These are phyloP conservation scores for Zasmidium citrigriseum DNA, from an alignment of 2,329 filamentous ascomycete genomes.

Conservation along the genomic window DNA sequence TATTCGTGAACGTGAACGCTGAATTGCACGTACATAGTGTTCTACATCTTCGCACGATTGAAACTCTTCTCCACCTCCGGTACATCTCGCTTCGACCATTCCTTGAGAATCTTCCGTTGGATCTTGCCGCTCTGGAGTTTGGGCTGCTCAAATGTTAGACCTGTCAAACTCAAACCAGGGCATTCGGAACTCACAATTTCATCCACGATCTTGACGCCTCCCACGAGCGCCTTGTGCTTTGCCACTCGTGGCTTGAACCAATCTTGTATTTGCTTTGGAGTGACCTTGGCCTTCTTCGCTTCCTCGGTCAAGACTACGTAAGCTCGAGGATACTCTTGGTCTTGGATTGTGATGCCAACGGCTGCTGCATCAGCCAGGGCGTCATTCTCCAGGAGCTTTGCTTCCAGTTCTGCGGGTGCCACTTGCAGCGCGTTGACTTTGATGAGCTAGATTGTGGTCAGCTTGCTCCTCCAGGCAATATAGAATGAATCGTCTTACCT, in stretches of 20 bases:
- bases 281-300: constrained; percentile 40
- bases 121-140: constrained; percentile 62
- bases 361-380: constrained; percentile 57
- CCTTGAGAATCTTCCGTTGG: constrained; percentile 56
- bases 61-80: constrained; percentile 31
- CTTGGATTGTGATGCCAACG: constrained; percentile 53
- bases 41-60: constrained; percentile 24
- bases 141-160: constrained; percentile 35
- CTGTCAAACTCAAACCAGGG: neutral
- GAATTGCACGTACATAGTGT: neutral
- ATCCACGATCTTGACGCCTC: constrained; percentile 53
- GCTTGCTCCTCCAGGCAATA: neutral
- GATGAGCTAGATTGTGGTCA: constrained; percentile 35
- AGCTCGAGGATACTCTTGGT: constrained; percentile 55
- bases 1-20: neutral
- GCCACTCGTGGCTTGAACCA: constrained; percentile 42
- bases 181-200: constrained; percentile 41
- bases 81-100: constrained; percentile 59
- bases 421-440: constrained; percentile 44
- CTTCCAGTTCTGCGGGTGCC: constrained; percentile 33
- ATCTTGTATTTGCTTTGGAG: constrained; percentile 37
- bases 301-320: constrained; percentile 55
- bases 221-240: constrained; percentile 43
- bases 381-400: constrained; percentile 53
- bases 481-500: constrained; percentile 13